phyloP scores from a whole-genome alignment of 1,139 yeast species.

The Zygoascus meyerae region DNA sequence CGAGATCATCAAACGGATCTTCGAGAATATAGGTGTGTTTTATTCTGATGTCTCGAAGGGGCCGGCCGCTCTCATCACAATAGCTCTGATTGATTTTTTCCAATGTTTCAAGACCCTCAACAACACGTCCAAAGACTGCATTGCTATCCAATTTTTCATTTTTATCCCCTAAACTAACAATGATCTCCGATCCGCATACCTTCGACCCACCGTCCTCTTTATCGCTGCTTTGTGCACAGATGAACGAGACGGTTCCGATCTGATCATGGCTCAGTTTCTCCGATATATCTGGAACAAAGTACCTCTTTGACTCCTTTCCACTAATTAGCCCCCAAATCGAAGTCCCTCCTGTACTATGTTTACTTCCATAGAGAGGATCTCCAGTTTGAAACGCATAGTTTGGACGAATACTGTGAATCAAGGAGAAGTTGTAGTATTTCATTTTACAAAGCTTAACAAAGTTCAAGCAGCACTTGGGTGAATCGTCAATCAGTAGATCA shows the following conservation, averaged over 20 bases:
- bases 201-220: constrained; percentile 4
- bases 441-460: constrained; percentile 52
- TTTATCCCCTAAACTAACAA: constrained; percentile 29
- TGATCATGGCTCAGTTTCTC: constrained; percentile 24
- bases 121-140: constrained; percentile 46
- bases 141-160: constrained; percentile 20
- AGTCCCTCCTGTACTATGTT: constrained; percentile 29
- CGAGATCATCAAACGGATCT: constrained; percentile 49
- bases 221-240: constrained; percentile 17
- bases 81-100: constrained; percentile 40
- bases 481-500: constrained; percentile 41
- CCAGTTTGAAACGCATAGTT: constrained; percentile 43
- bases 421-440: constrained; percentile 49
- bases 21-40: constrained; percentile 46
- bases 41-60: constrained; percentile 48
- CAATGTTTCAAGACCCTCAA: constrained; percentile 46
- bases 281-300: constrained; percentile 21
- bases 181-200: constrained; percentile 32
- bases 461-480: constrained; percentile 41
- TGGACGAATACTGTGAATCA: constrained; percentile 41
- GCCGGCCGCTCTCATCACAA: constrained; percentile 39
- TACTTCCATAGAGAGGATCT: constrained; percentile 43
- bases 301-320: constrained; percentile 16
- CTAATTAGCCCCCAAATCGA: constrained; percentile 35
- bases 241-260: constrained; percentile 41